A percentile compares a stretch with the other conserved stretches of the same genome.
phyloP scores from a whole-genome alignment of 129 eudicot species.

The Pulicaria dysenterica region DNA sequence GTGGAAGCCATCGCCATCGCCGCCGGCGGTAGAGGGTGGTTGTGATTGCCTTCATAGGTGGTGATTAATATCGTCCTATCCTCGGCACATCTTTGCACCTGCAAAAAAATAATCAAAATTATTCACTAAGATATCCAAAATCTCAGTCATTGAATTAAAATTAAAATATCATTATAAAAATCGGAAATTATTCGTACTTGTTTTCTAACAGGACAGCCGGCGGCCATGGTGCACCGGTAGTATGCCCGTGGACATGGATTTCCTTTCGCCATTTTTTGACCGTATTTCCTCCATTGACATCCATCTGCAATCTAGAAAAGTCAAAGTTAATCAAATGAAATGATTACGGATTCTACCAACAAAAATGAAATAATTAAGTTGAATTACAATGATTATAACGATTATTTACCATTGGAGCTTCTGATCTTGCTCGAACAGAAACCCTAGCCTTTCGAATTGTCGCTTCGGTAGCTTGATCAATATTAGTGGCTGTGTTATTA shows the following conservation, averaged over 20 bases:
- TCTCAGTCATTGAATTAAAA: neutral
- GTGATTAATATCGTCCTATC: constrained; percentile 80
- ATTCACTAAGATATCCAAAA: neutral
- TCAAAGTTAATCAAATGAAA: neutral
- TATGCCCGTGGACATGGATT: constrained; percentile 95
- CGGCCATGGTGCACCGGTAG: constrained; percentile 83
- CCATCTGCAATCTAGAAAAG: constrained; percentile 58
- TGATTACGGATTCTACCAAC: neutral
- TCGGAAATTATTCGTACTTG: constrained; percentile 47
- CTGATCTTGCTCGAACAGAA: constrained; percentile 87
- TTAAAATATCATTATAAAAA: neutral
- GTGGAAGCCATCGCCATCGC: constrained; percentile 95
- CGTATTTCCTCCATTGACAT: constrained; percentile 96
- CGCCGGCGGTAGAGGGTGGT: constrained; percentile 67
- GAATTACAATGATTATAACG: neutral
- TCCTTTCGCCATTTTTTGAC: constrained; percentile 86
- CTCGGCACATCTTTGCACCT: constrained; percentile 86
- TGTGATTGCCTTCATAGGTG: constrained; percentile 85
- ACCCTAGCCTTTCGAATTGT: constrained; percentile 88
- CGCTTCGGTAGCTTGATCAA: constrained; percentile 79
- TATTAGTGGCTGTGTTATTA: constrained; percentile 25
- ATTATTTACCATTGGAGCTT: constrained; percentile 73
- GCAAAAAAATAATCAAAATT: neutral
- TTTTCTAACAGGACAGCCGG: constrained; percentile 84
- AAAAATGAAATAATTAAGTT: neutral